These are phyloP conservation scores for Angomonas deanei DNA, from an alignment of 208 protist genomes.

Conservation along the genomic window DNA sequence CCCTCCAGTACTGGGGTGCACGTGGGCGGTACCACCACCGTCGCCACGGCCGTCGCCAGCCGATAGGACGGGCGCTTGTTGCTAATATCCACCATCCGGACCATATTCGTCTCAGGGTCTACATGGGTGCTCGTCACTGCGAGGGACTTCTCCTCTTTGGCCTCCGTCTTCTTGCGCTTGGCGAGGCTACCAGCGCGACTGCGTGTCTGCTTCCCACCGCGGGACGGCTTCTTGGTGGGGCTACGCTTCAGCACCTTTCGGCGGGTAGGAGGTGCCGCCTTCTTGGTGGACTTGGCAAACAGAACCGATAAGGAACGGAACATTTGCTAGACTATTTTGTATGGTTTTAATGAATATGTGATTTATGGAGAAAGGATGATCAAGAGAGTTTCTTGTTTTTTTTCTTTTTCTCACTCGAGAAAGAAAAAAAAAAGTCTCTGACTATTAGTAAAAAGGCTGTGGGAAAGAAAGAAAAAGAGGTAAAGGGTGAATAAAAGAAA, in stretches of 20 bases:
- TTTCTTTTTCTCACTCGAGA: neutral
- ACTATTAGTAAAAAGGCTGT: neutral
- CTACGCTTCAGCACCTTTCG: constrained; percentile 15
- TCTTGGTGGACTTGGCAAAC: constrained; percentile 4
- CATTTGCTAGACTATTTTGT: neutral
- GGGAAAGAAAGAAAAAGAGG: neutral
- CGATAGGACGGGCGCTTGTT: constrained; percentile 42
- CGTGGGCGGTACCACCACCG: constrained; percentile 66
- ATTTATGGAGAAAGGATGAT: neutral
- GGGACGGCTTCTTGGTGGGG: neutral
- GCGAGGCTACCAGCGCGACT: neutral
- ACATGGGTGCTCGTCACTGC: neutral
- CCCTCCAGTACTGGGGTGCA: constrained; percentile 52
- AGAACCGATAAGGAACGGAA: neutral
- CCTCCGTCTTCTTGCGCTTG: neutral
- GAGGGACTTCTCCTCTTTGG: neutral
- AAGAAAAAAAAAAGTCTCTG: constrained; percentile 4
- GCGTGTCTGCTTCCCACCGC: neutral
- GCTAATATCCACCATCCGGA: constrained; percentile 7
- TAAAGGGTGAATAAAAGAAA: neutral
- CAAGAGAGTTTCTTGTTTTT: neutral
- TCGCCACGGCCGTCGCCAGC: constrained; percentile 77
- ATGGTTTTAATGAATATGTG: neutral
- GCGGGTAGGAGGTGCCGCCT: constrained; percentile 14
- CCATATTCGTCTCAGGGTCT: neutral